Percentiles rank a stretch among this genome's conserved stretches.
These are phyloP conservation scores for Zostera marina DNA, from an alignment of 116 monocot species.

Conservation along the genomic window DNA sequence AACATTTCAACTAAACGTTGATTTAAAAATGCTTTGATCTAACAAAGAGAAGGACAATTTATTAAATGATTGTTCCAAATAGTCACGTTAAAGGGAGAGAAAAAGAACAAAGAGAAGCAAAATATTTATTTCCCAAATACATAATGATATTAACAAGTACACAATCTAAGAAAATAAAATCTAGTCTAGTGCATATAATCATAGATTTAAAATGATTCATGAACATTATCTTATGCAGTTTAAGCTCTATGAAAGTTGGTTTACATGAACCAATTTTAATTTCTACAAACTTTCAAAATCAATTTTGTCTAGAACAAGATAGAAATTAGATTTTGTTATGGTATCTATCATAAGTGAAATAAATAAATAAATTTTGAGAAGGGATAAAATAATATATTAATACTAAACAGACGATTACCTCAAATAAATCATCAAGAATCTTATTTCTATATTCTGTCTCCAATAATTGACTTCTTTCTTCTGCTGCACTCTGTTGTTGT, in stretches of 20 bases:
- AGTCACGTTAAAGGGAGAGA: background rate
- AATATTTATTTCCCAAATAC: background rate
- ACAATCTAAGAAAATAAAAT: too few species aligned
- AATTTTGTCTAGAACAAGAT: too few species aligned
- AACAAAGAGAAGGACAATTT: constrained; percentile 7
- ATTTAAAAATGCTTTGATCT: constrained; percentile 84
- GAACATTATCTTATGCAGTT: too few species aligned
- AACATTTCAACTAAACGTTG: constrained; percentile 75
- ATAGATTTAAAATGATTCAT: too few species aligned
- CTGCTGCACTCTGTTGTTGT: constrained; percentile 10
- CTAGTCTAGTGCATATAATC: too few species aligned
- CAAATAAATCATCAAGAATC: constrained; percentile 91
- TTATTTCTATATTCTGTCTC: constrained; percentile 91
- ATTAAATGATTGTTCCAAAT: background rate
- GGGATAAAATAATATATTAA: background rate
- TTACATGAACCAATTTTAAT: too few species aligned
- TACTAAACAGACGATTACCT: constrained; percentile 29
- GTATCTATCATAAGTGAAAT: too few species aligned
- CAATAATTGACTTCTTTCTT: constrained; percentile 72
- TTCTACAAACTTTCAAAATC: too few species aligned
- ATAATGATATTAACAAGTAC: background rate
- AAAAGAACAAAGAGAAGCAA: background rate
- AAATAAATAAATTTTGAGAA: too few species aligned
- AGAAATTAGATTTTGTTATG: too few species aligned
- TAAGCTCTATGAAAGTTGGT: too few species aligned